Base-by-base conservation (phyloP, 2,329 filamentous ascomycete genomes). In the Ceratocystis huliohia region DNA sequence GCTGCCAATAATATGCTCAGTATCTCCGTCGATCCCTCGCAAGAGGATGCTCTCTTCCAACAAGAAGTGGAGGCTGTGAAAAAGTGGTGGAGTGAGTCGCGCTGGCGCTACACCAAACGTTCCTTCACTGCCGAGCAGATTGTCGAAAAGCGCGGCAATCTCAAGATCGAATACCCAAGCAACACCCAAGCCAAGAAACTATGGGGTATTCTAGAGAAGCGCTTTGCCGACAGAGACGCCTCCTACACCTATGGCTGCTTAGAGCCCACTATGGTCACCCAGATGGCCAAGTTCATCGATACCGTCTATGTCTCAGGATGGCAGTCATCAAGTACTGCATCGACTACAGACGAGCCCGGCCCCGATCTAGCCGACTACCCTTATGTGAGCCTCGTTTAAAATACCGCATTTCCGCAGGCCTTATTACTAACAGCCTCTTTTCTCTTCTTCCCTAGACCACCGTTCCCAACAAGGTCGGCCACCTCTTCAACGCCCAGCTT, bases 221-320 rank as follows among this genome's bases (percentile, higher is more conserved):
- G 91, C 71, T 99, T 94, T 81, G 80, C 88, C 79, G 91, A 94
- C 76, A 71, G 80, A 70, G 62, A 22, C 73, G 89, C 89, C 61
- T 95, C 90, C 78, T 96, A 88, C 80, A 99, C 94, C 67, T 99
- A 96, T 75, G 94, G 94, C 73, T 97, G 94, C 78, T 82, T 99
- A 70, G 94, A 99, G 75, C 94, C 94, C 10, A 96, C 96, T 66
- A 96, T 96, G 89, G 84, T 99, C 75, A 97, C 94, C 33, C 94
- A 99, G 77, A 99, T 99, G 94, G 93, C 93, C 72, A 96, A 97
- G 78, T 97, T 95, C 77, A 83, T 99, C 69, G 94, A 99, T 75
- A 99, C 94, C 44, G 90, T 99, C 75, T 99, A 99, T 76, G 94
- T 99, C 69, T 97, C 94, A 65, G 94, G 94, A 70, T 99, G 94